phyloP scores from a whole-genome alignment of 2,329 filamentous ascomycete species.

The Magnaporthiopsis rhizophila region DNA sequence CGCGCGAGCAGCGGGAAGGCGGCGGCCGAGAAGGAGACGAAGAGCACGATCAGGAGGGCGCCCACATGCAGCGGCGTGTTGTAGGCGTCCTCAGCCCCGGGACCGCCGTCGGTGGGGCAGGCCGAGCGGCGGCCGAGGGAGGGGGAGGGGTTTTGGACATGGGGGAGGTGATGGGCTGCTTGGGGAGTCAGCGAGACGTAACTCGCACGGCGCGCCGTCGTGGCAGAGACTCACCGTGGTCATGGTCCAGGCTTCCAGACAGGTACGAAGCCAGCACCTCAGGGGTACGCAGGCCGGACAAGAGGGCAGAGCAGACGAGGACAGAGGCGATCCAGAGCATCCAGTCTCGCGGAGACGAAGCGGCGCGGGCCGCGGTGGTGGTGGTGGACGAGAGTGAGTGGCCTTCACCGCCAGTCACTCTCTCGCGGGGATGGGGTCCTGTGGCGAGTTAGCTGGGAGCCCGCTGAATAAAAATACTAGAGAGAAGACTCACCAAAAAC shows the following conservation, averaged over 20 bases:
- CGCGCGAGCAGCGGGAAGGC: slow-evolving; percentile 47
- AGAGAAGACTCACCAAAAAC: not conserved
- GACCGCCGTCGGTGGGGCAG: slow-evolving; percentile 21
- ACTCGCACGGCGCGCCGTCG: too few species aligned
- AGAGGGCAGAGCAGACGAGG: slow-evolving; percentile 20
- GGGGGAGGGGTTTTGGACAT: not conserved
- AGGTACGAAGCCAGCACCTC: not conserved
- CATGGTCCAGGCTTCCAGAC: too few species aligned
- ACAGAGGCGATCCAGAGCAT: slow-evolving; percentile 34
- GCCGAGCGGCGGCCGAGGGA: slow-evolving; percentile 12
- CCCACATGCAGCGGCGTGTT: slow-evolving; percentile 50
- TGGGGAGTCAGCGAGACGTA: too few species aligned
- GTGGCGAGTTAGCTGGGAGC: too few species aligned
- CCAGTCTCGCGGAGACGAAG: slow-evolving; percentile 27
- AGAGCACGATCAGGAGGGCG: slow-evolving; percentile 43
- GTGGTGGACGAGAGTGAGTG: slow-evolving; percentile 13
- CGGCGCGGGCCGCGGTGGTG: slow-evolving; percentile 18
- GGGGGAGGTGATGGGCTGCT: slow-evolving; percentile 2
- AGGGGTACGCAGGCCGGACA: slow-evolving; percentile 11
- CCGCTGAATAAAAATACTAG: too few species aligned
- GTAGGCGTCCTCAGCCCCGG: slow-evolving; percentile 31
- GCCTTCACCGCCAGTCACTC: slow-evolving; percentile 33
- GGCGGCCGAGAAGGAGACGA: slow-evolving; percentile 39
- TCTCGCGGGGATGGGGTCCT: slow-evolving; percentile 9
- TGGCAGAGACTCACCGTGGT: not conserved